These are phyloP conservation scores for Apophysomyces variabilis DNA, from an alignment of 371 early-diverging fungal species.

Conservation along the genomic window DNA sequence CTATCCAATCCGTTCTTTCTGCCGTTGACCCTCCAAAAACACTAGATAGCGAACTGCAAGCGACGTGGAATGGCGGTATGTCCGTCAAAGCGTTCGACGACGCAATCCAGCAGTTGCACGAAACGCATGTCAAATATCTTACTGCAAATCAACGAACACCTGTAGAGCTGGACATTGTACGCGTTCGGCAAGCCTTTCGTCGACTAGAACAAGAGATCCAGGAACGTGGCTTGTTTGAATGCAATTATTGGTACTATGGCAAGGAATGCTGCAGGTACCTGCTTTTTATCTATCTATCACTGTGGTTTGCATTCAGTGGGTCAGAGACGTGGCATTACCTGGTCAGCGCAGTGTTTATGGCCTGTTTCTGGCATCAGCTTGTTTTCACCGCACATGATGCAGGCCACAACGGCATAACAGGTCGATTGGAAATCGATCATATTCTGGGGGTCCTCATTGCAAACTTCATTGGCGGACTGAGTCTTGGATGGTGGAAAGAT, in stretches of 20 bases:
- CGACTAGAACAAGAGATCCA: conserved; percentile 68
- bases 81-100: conserved; percentile 40
- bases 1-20: not conserved
- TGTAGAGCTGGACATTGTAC: conserved; percentile 42
- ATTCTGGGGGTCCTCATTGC: conserved; percentile 84
- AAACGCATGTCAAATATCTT: conserved; percentile 29
- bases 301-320: conserved; percentile 72
- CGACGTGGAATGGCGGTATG: conserved; percentile 42
- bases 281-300: conserved; percentile 57
- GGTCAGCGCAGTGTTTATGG: conserved; percentile 64
- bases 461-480: conserved; percentile 85
- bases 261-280: conserved; percentile 75
- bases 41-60: conserved; percentile 13
- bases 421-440: conserved; percentile 74
- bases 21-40: not conserved
- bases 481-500: conserved; percentile 96
- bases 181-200: conserved; percentile 63
- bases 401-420: conserved; percentile 92
- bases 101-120: conserved; percentile 34
- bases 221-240: conserved; percentile 69
- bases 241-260: conserved; percentile 79
- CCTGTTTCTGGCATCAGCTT: conserved; percentile 90
- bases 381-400: conserved; percentile 95
- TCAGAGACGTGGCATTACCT: conserved; percentile 65
- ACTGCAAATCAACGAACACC: conserved; percentile 13